Percentiles rank a stretch among this genome's conserved stretches.
phyloP scores from a whole-genome alignment of 169 alveolate genomes.

The Cryptosporidium felis region DNA sequence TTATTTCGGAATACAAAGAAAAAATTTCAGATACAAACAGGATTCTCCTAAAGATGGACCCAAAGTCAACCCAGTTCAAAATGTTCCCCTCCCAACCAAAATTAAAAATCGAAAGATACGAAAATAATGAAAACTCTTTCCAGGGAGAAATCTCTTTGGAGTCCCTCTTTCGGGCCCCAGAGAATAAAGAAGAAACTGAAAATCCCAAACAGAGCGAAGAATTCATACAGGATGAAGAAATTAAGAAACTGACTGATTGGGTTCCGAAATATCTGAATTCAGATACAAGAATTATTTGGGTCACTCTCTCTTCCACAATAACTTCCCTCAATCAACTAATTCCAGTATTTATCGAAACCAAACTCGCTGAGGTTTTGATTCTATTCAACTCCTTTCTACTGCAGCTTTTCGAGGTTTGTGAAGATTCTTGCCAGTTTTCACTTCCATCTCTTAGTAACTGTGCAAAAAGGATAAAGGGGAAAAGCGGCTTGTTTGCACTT shows the following conservation, averaged over 20 bases:
- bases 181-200: too few species aligned
- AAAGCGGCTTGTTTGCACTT: neutral
- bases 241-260: neutral
- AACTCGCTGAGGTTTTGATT: neutral
- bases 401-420: slow-evolving; percentile 9
- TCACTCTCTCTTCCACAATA: neutral
- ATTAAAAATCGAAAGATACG: neutral
- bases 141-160: too few species aligned
- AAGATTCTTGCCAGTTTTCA: slow-evolving; percentile 8
- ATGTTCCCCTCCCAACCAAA: too few species aligned
- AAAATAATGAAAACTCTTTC: neutral
- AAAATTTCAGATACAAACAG: neutral
- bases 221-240: neutral
- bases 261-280: slow-evolving; percentile 1
- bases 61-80: neutral
- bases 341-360: slow-evolving; percentile 2
- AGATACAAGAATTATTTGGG: slow-evolving; percentile 12
- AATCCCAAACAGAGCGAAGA: too few species aligned
- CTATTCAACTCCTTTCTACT: neutral
- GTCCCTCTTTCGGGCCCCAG: too few species aligned
- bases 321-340: slow-evolving; percentile 12
- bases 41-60: neutral
- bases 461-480: neutral
- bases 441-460: slow-evolving; percentile 19
- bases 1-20: neutral